Evolutionary conservation across 2,329 filamentous ascomycete genomes (phyloP).

Genomic region (Talaromyces pinophilus): DNA sequence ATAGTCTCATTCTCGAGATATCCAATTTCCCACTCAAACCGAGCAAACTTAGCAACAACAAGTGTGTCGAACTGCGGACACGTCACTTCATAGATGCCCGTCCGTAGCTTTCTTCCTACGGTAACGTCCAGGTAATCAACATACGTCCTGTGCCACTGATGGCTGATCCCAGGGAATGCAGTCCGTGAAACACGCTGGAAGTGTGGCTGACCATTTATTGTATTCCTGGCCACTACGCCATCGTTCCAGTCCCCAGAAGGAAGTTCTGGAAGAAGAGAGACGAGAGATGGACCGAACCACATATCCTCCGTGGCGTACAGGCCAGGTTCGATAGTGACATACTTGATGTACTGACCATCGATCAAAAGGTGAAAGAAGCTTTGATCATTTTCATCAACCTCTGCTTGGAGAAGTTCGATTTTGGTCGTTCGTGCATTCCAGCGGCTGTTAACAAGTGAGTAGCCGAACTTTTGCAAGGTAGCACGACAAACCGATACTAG

Average conservation of each 20-base stretch:
- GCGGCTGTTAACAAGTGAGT: no score
- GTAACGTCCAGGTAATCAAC: conserved; percentile 30
- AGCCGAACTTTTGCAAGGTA: no score
- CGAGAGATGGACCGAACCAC: conserved; percentile 34
- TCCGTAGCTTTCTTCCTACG: conserved; percentile 28
- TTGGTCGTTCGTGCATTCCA: not conserved
- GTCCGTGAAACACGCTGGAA: conserved; percentile 27
- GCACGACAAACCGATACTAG: no score
- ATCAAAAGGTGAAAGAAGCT: conserved; percentile 34
- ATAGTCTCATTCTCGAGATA: conserved; percentile 41
- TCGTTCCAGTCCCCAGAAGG: conserved; percentile 37
- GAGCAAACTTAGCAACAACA: conserved; percentile 41
- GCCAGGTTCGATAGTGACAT: conserved; percentile 32
- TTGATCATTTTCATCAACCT: conserved; percentile 31
- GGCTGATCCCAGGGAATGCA: conserved; percentile 27
- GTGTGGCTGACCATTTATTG: conserved; percentile 24
- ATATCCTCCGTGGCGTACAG: conserved; percentile 32
- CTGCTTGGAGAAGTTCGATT: conserved; percentile 32
- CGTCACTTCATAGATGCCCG: conserved; percentile 31
- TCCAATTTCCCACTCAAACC: conserved; percentile 43
- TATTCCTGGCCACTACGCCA: conserved; percentile 28
- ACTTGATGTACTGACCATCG: conserved; percentile 30
- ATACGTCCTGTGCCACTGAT: conserved; percentile 30
- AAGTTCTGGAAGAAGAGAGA: conserved; percentile 28
- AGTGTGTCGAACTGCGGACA: conserved; percentile 21